phyloP scores from a whole-genome alignment of 177 flowering plant species.

The Vitis hybrid region DNA sequence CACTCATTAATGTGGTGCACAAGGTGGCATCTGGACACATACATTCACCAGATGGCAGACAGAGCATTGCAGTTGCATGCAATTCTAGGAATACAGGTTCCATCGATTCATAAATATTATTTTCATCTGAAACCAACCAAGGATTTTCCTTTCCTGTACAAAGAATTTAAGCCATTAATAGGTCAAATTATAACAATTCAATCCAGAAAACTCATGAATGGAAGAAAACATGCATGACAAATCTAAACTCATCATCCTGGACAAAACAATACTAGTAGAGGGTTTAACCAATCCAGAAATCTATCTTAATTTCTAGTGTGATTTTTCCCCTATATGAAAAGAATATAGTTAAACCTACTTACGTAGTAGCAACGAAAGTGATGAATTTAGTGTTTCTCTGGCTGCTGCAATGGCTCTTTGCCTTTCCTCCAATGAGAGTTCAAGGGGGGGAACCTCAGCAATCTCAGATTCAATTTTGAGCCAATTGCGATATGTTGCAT shows the following conservation, averaged over 20 bases:
- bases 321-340: neutral
- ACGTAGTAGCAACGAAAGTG: conserved; percentile 61
- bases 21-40: conserved; percentile 80
- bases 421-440: conserved; percentile 78
- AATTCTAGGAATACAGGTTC: conserved; percentile 70
- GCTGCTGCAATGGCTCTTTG: conserved; percentile 69
- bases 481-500: conserved; percentile 94
- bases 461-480: conserved; percentile 79
- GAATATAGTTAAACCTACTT: conserved; percentile 30
- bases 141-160: conserved; percentile 62
- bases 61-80: conserved; percentile 85
- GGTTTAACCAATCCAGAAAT: neutral
- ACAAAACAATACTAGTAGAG: neutral
- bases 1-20: conserved; percentile 83
- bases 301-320: neutral
- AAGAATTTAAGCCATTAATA: conserved; percentile 6
- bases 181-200: conserved; percentile 5
- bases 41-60: conserved; percentile 89
- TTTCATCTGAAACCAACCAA: conserved; percentile 64
- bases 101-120: conserved; percentile 39
- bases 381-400: conserved; percentile 55
- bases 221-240: neutral
- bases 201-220: neutral
- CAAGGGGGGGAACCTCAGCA: conserved; percentile 58
- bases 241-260: neutral